Evolutionary conservation across 1,139 yeast species (phyloP).

Genomic region (Eremothecium sinecaudum): DNA sequence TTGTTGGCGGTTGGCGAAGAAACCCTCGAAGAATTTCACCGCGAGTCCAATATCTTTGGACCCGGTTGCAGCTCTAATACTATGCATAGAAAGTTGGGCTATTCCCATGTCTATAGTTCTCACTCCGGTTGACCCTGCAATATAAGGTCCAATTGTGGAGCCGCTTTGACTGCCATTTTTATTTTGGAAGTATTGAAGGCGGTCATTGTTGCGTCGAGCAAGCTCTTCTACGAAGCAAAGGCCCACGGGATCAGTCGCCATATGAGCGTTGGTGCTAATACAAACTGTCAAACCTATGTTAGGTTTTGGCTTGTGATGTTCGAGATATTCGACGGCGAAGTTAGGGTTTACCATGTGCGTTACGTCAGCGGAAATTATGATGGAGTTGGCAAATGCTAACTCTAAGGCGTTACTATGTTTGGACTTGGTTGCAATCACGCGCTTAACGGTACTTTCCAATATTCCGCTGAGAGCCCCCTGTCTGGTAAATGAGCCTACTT

Average conservation of each 20-base stretch:
- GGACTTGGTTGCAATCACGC: constrained; percentile 30
- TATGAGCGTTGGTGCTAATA: constrained; percentile 67
- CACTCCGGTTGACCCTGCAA: constrained; percentile 59
- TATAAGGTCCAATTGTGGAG: constrained; percentile 70
- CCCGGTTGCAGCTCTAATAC: constrained; percentile 69
- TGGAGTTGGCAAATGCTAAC: constrained; percentile 44
- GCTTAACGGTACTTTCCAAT: constrained; percentile 37
- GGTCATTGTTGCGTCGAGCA: constrained; percentile 51
- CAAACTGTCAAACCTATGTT: constrained; percentile 66
- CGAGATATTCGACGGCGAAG: constrained; percentile 53
- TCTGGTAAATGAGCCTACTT: constrained; percentile 50
- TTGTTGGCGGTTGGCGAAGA: constrained; percentile 51
- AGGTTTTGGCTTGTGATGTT: constrained; percentile 66
- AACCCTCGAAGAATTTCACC: constrained; percentile 52
- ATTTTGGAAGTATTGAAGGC: constrained; percentile 59
- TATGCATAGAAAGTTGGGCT: constrained; percentile 74
- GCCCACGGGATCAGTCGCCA: constrained; percentile 73
- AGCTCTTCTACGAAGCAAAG: constrained; percentile 56
- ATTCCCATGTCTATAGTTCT: constrained; percentile 70
- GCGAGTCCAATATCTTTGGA: constrained; percentile 62
- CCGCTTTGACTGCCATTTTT: constrained; percentile 68
- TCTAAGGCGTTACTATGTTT: constrained; percentile 24
- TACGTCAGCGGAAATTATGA: constrained; percentile 58
- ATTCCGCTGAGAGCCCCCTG: constrained; percentile 53
- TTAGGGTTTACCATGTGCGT: constrained; percentile 58